These are phyloP conservation scores for Pseudogymnoascus verrucosus DNA, from an alignment of 2,329 filamentous ascomycete species.

Conservation along the genomic window DNA sequence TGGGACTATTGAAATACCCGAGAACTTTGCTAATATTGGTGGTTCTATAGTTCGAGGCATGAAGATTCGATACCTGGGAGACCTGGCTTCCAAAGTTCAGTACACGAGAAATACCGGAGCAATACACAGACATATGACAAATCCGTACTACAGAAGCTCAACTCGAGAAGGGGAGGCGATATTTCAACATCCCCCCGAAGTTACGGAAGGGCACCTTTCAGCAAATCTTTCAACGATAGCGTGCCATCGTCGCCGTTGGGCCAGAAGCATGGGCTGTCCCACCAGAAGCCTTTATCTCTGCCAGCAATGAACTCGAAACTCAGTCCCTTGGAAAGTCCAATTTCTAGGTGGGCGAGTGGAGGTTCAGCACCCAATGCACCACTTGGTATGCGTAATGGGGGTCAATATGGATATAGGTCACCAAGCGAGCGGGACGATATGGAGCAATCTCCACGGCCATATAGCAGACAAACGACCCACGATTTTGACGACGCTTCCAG, in stretches of 20 bases:
- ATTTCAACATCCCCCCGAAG: slow-evolving; percentile 27
- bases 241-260: slow-evolving; percentile 27
- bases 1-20: not conserved
- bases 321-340: slow-evolving; percentile 23
- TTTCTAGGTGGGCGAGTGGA: slow-evolving; percentile 26
- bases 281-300: slow-evolving; percentile 29
- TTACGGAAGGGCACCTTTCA: slow-evolving; percentile 22
- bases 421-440: slow-evolving; percentile 24
- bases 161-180: slow-evolving; percentile 25
- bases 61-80: slow-evolving; percentile 18
- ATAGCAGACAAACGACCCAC: slow-evolving; percentile 25
- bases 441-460: slow-evolving; percentile 25
- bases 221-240: slow-evolving; percentile 26
- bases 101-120: slow-evolving; percentile 27
- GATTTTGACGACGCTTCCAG: slow-evolving; percentile 42
- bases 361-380: slow-evolving; percentile 25
- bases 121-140: slow-evolving; percentile 32
- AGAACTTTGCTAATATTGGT: not conserved
- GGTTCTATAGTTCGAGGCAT: slow-evolving; percentile 12
- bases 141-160: slow-evolving; percentile 29
- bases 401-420: slow-evolving; percentile 24
- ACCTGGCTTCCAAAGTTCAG: slow-evolving; percentile 27
- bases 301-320: slow-evolving; percentile 25
- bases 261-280: slow-evolving; percentile 23
- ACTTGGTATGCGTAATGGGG: slow-evolving; percentile 18